A percentile compares a stretch with the other conserved stretches of the same genome.
Evolutionary conservation across 2,329 filamentous ascomycete species (phyloP).

Genomic region (Diaporthe velutina): DNA sequence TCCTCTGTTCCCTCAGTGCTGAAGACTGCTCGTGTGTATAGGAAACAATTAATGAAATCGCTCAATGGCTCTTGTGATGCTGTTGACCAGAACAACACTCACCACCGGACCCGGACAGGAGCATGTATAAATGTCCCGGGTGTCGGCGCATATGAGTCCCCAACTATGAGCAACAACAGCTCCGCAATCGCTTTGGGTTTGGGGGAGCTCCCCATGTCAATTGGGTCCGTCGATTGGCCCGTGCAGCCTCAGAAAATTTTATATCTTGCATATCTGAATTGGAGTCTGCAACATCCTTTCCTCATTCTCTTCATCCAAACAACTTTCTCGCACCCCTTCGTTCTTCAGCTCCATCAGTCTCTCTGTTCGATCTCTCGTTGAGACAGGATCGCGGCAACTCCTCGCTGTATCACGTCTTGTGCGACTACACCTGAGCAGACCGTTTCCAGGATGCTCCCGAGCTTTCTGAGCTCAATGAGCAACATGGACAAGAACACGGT

Average conservation of each 20-base stretch:
- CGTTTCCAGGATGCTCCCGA: neutral
- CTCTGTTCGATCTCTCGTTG: no score
- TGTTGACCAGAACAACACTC: constrained; percentile 1
- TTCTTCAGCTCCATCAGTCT: neutral
- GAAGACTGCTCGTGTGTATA: neutral
- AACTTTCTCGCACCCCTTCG: neutral
- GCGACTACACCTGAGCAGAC: neutral
- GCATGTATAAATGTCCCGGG: neutral
- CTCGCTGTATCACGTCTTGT: neutral
- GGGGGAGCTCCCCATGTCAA: constrained; percentile 16
- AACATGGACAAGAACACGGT: neutral
- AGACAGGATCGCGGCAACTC: neutral
- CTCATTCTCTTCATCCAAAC: neutral
- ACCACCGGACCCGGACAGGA: neutral
- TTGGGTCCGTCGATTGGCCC: constrained; percentile 28
- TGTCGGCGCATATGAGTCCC: neutral
- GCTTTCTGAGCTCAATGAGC: neutral
- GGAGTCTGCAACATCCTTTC: neutral
- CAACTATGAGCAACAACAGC: constrained; percentile 30
- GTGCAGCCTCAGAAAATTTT: constrained; percentile 34
- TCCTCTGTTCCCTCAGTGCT: neutral
- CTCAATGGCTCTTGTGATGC: neutral
- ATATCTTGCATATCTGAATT: constrained; percentile 28
- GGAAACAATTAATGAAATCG: neutral
- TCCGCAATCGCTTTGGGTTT: constrained; percentile 30